Evolutionary conservation across 768 basidiomycete species (phyloP).

Genomic region (Psilocybe subaeruginosa): DNA sequence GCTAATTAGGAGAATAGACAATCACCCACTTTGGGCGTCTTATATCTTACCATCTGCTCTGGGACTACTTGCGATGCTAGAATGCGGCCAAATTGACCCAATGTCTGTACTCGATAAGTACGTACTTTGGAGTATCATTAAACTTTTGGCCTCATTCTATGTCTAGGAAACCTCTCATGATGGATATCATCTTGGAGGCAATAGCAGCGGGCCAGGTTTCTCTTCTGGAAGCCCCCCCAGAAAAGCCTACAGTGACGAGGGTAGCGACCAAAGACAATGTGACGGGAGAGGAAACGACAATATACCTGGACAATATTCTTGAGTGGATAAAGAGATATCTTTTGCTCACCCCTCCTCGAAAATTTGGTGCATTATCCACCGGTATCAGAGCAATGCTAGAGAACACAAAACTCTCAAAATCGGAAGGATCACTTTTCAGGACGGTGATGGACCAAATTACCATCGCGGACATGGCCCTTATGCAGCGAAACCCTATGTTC

Average conservation of each 20-base stretch:
- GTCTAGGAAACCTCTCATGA: slow-evolving; percentile 42
- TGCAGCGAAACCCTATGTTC: slow-evolving; percentile 67
- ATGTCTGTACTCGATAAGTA: slow-evolving; percentile 40
- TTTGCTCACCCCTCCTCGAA: slow-evolving; percentile 29
- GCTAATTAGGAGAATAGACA: slow-evolving; percentile 51
- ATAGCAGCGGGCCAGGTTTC: slow-evolving; percentile 64
- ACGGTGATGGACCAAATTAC: slow-evolving; percentile 48
- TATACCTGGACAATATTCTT: neutral
- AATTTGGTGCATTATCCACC: slow-evolving; percentile 45
- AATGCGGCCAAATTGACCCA: slow-evolving; percentile 42
- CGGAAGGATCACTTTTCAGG: slow-evolving; percentile 32
- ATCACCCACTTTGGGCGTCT: slow-evolving; percentile 70
- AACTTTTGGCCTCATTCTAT: neutral
- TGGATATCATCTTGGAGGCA: slow-evolving; percentile 41
- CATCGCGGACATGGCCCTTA: slow-evolving; percentile 45
- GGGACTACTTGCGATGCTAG: slow-evolving; percentile 51
- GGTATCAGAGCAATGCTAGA: slow-evolving; percentile 43
- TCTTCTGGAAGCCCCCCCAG: slow-evolving; percentile 51
- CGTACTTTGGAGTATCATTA: neutral
- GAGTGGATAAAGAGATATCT: slow-evolving; percentile 45
- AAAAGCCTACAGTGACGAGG: slow-evolving; percentile 24
- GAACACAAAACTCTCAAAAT: slow-evolving; percentile 9
- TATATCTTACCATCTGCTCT: slow-evolving; percentile 70
- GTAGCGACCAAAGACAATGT: slow-evolving; percentile 18
- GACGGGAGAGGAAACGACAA: neutral